phyloP scores from a whole-genome alignment of 192 early-diverging fungal species.

The Backusella circina region DNA sequence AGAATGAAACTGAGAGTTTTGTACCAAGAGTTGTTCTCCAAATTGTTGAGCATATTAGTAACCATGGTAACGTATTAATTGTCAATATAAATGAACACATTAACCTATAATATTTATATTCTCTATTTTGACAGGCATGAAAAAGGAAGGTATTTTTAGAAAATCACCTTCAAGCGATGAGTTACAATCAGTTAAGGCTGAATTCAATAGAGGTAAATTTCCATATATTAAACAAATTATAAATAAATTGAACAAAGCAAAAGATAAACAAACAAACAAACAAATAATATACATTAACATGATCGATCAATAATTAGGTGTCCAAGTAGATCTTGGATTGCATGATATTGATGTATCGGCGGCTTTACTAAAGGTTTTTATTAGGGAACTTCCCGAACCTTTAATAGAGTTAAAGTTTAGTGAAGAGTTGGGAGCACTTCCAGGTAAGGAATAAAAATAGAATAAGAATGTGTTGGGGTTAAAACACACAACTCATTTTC shows the following conservation, averaged over 20 bases:
- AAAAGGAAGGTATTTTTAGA: slow-evolving; percentile 82
- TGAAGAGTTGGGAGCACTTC: slow-evolving; percentile 47
- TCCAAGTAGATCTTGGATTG: slow-evolving; percentile 51
- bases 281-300: background rate
- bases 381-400: slow-evolving; percentile 78
- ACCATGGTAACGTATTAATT: slow-evolving; percentile 45
- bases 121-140: slow-evolving; percentile 50
- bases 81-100: background rate
- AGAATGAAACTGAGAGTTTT: slow-evolving; percentile 26
- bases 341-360: slow-evolving; percentile 82
- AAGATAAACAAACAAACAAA: background rate
- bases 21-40: slow-evolving; percentile 78
- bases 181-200: slow-evolving; percentile 60
- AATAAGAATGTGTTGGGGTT: background rate
- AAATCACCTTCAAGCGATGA: slow-evolving; percentile 73
- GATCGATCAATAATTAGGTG: slow-evolving; percentile 25
- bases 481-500: background rate
- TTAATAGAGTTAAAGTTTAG: slow-evolving; percentile 58
- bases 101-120: background rate
- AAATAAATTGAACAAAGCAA: background rate
- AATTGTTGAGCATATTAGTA: slow-evolving; percentile 65
- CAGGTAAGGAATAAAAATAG: slow-evolving; percentile 13
- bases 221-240: background rate
- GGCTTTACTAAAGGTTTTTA: slow-evolving; percentile 79
- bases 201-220: slow-evolving; percentile 48